Evolutionary conservation across 305 asterid genomes (phyloP).

Genomic region (Caryopteris hybrid): DNA sequence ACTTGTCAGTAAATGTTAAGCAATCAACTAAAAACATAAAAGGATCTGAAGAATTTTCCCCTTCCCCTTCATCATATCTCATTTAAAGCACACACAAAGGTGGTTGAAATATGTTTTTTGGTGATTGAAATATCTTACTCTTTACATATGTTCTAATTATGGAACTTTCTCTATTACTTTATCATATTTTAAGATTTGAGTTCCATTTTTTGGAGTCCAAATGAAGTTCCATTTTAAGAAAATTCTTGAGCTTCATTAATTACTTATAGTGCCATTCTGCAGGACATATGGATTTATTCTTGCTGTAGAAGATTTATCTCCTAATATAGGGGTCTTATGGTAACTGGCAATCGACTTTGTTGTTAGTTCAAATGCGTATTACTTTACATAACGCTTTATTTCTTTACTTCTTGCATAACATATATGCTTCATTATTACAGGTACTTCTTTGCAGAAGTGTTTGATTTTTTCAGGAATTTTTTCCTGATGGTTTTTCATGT

Average conservation of each 20-base stretch:
- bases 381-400: not conserved
- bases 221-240: too few species aligned
- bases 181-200: not conserved
- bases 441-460: constrained; percentile 98
- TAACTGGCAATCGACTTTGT: constrained; percentile 25
- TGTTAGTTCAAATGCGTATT: constrained; percentile 5
- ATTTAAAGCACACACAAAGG: not conserved
- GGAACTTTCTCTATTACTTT: not conserved
- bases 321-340: constrained; percentile 90
- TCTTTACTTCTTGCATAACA: constrained; percentile 14
- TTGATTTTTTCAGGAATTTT: constrained; percentile 88
- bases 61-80: not conserved
- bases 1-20: too few species aligned
- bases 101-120: not conserved
- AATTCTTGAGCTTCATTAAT: constrained; percentile 10
- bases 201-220: not conserved
- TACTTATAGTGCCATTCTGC: constrained; percentile 27
- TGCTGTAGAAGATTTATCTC: constrained; percentile 81
- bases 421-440: constrained; percentile 42
- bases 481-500: constrained; percentile 91
- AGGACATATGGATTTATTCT: constrained; percentile 95
- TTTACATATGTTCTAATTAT: not conserved
- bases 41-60: not conserved
- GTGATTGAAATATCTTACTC: not conserved
- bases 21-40: too few species aligned